A percentile compares a stretch with the other conserved stretches of the same genome.
Evolutionary conservation across 495 filamentous ascomycete species (phyloP).

Genomic region (Aspergillus sclerotioniger): DNA sequence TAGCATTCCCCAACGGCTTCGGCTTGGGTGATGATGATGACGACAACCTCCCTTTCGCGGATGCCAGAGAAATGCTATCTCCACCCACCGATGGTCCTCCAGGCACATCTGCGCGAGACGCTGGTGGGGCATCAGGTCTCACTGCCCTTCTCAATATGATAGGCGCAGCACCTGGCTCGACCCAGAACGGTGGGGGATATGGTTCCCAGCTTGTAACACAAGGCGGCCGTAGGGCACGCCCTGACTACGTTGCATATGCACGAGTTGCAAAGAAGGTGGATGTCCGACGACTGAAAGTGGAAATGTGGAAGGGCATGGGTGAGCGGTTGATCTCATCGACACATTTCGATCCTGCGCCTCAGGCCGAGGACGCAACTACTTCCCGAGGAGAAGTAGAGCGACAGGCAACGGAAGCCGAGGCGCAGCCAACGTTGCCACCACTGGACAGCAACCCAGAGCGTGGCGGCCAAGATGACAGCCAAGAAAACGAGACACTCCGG

Average conservation of each 20-base stretch:
- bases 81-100: slow-evolving; percentile 55
- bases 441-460: slow-evolving; percentile 21
- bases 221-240: slow-evolving; percentile 68
- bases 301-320: slow-evolving; percentile 91
- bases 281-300: slow-evolving; percentile 86
- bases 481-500: slow-evolving; percentile 56
- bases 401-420: slow-evolving; percentile 30
- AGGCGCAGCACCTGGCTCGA: slow-evolving; percentile 39
- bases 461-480: slow-evolving; percentile 10
- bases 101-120: slow-evolving; percentile 37
- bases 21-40: slow-evolving; percentile 62
- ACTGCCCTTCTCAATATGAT: slow-evolving; percentile 44
- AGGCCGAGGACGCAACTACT: slow-evolving; percentile 24
- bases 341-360: slow-evolving; percentile 32
- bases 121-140: slow-evolving; percentile 36
- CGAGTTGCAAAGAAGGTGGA: slow-evolving; percentile 99
- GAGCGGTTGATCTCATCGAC: slow-evolving; percentile 40
- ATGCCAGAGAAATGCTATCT: slow-evolving; percentile 86
- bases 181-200: slow-evolving; percentile 58
- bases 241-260: slow-evolving; percentile 96
- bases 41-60: slow-evolving; percentile 82
- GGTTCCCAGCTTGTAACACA: slow-evolving; percentile 93
- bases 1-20: slow-evolving; percentile 68
- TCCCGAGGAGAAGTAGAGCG: slow-evolving; percentile 21
- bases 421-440: slow-evolving; percentile 37